Evolutionary conservation across 2,329 filamentous ascomycete species (phyloP).

Genomic region (Lasiodiplodia citricola): DNA sequence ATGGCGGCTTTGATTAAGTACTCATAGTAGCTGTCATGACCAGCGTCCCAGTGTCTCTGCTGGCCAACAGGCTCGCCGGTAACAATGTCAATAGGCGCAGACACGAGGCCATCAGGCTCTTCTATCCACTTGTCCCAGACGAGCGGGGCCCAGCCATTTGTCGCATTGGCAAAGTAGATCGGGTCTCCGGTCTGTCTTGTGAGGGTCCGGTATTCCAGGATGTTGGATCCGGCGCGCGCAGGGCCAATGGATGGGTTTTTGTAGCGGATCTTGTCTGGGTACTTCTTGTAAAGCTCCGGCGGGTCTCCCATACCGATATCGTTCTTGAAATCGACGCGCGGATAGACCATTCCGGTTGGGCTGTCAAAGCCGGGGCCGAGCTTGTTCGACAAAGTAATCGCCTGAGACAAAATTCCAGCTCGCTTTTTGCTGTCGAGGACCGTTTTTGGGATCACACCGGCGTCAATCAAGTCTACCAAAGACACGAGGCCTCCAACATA

Average conservation of each 20-base stretch:
- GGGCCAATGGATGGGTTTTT: constrained; percentile 46
- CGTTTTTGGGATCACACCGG: constrained; percentile 44
- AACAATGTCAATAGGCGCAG: constrained; percentile 50
- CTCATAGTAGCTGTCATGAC: constrained; percentile 53
- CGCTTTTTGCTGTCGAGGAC: constrained; percentile 39
- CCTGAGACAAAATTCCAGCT: constrained; percentile 43
- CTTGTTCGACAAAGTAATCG: constrained; percentile 44
- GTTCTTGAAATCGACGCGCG: constrained; percentile 50
- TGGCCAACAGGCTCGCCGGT: constrained; percentile 47
- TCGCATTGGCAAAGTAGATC: constrained; percentile 50
- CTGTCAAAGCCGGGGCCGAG: constrained; percentile 48
- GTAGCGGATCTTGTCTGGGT: constrained; percentile 40
- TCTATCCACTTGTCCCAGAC: constrained; percentile 50
- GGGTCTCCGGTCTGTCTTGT: constrained; percentile 47
- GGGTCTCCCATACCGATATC: constrained; percentile 39
- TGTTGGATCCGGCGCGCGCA: constrained; percentile 50
- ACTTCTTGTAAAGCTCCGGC: constrained; percentile 35
- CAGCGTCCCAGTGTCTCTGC: constrained; percentile 50
- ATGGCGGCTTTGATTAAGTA: constrained; percentile 49
- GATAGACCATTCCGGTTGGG: constrained; percentile 51
- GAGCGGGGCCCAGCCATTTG: constrained; percentile 51
- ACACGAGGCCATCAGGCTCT: constrained; percentile 48
- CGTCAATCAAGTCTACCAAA: constrained; percentile 49
- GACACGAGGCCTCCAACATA: constrained; percentile 49
- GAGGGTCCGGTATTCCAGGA: constrained; percentile 51